Percentiles rank a stretch among this genome's conserved stretches.
Conservation (phyloP, 768 basidiomycete species). For the Tephrocybe sp. region DNA sequence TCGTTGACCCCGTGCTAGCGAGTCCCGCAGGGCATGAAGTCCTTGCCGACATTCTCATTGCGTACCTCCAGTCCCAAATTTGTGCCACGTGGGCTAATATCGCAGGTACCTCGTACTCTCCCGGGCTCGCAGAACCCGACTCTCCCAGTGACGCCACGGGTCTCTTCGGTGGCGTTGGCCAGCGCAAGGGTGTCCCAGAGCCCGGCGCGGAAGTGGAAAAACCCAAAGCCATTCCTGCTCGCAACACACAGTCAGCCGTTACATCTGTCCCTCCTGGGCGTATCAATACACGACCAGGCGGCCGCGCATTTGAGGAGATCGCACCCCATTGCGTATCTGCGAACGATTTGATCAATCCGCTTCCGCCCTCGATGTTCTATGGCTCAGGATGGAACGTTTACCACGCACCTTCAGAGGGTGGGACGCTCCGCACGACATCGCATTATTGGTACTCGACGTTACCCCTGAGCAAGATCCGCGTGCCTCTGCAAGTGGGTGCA, state of each 20-base stretch:
- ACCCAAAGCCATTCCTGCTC: constrained; percentile 21
- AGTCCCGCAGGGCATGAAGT: constrained; percentile 78
- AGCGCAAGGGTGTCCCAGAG: constrained; percentile 74
- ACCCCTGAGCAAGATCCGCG: constrained; percentile 77
- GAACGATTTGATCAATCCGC: constrained; percentile 97
- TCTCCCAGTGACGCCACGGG: constrained; percentile 44
- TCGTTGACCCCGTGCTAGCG: constrained; percentile 79
- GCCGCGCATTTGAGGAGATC: constrained; percentile 74
- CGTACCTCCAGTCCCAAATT: constrained; percentile 88
- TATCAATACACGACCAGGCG: constrained; percentile 62
- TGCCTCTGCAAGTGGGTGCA: constrained; percentile 80
- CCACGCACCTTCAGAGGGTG: constrained; percentile 54
- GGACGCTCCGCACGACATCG: constrained; percentile 53
- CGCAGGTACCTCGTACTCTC: constrained; percentile 63
- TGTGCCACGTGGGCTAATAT: constrained; percentile 82
- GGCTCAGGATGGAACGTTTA: constrained; percentile 87
- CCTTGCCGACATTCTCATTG: constrained; percentile 85
- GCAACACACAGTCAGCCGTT: constrained; percentile 30
- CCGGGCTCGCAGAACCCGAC: constrained; percentile 27
- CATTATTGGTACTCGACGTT: constrained; percentile 95
- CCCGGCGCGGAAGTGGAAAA: constrained; percentile 32
- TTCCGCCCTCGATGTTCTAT: constrained; percentile 91
- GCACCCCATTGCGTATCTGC: constrained; percentile 91
- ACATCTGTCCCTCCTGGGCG: constrained; percentile 67
- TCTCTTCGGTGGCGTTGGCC: constrained; percentile 83